Evolutionary conservation across 2,329 filamentous ascomycete species (phyloP).

Genomic region (Dothistroma septosporum): DNA sequence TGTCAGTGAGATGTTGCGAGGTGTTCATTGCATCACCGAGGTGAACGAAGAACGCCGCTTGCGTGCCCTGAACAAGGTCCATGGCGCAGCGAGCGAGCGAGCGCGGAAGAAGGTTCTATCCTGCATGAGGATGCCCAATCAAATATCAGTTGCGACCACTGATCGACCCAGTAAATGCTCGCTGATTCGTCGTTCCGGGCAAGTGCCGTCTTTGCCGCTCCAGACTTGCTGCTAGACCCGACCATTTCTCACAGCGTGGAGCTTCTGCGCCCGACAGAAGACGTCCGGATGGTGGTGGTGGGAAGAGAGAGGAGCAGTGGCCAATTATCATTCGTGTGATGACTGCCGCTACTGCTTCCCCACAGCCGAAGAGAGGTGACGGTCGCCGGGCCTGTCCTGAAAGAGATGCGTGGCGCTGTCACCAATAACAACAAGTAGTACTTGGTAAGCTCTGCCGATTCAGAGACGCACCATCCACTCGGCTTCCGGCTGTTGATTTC

Average conservation of each 20-base stretch:
- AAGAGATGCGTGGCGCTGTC: not conserved
- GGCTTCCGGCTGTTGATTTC: not conserved
- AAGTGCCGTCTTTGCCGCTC: conserved; percentile 3
- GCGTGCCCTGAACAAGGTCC: not conserved
- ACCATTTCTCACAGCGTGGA: not conserved
- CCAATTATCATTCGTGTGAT: not conserved
- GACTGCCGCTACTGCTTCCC: conserved; percentile 2
- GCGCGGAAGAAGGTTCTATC: not conserved
- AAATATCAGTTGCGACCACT: not conserved
- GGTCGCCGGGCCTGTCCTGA: not conserved
- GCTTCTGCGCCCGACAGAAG: not conserved
- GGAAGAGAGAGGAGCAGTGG: not conserved
- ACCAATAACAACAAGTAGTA: not conserved
- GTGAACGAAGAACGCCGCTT: not conserved
- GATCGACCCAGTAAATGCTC: not conserved
- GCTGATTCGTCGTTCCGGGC: not conserved
- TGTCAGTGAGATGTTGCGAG: no score
- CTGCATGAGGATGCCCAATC: not conserved
- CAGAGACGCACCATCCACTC: not conserved
- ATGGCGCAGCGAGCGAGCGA: no score
- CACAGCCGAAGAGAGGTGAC: not conserved
- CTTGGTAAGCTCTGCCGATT: conserved; percentile 1
- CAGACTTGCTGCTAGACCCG: not conserved
- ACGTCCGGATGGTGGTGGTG: not conserved
- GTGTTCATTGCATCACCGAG: not conserved